These are phyloP conservation scores for Phlegmacium glaucopus DNA, from an alignment of 768 basidiomycete genomes.

Conservation along the genomic window DNA sequence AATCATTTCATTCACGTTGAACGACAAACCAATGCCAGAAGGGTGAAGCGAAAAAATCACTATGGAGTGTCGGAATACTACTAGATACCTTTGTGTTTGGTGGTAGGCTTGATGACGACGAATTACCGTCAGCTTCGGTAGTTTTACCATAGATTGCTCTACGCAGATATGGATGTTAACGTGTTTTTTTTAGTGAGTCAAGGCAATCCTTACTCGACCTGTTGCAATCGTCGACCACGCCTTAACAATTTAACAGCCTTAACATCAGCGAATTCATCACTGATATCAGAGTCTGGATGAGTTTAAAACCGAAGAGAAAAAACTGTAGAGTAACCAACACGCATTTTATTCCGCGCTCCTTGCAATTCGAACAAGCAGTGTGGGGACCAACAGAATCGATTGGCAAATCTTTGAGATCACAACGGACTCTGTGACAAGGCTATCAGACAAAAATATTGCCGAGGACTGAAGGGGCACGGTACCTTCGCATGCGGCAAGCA, in stretches of 20 bases:
- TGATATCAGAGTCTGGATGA: slow-evolving; percentile 27
- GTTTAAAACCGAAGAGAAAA: slow-evolving; percentile 3
- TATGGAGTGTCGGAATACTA: slow-evolving; percentile 67
- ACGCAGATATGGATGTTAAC: slow-evolving; percentile 9
- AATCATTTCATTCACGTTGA: slow-evolving; percentile 58
- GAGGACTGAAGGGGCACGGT: slow-evolving; percentile 14
- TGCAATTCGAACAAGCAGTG: slow-evolving; percentile 83
- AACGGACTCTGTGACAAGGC: slow-evolving; percentile 65
- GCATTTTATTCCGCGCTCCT: slow-evolving; percentile 87
- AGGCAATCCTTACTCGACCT: slow-evolving; percentile 65
- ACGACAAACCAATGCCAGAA: slow-evolving; percentile 85
- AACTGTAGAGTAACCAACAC: slow-evolving; percentile 56
- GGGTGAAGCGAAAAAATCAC: slow-evolving; percentile 77
- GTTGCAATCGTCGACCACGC: slow-evolving; percentile 75
- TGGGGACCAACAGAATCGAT: slow-evolving; percentile 42
- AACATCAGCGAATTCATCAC: slow-evolving; percentile 89
- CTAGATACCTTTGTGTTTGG: slow-evolving; percentile 39
- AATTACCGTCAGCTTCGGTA: slow-evolving; percentile 37
- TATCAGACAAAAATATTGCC: not conserved
- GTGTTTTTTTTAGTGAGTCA: not conserved
- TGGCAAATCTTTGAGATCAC: slow-evolving; percentile 85
- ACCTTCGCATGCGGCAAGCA: slow-evolving; percentile 89
- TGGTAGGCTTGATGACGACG: slow-evolving; percentile 29
- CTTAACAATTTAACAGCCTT: slow-evolving; percentile 85
- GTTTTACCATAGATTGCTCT: slow-evolving; percentile 80